A percentile compares a stretch with the other conserved stretches of the same genome.
Conservation (phyloP, 306 rosid species). For the Hippophae rhamnoides region DNA sequence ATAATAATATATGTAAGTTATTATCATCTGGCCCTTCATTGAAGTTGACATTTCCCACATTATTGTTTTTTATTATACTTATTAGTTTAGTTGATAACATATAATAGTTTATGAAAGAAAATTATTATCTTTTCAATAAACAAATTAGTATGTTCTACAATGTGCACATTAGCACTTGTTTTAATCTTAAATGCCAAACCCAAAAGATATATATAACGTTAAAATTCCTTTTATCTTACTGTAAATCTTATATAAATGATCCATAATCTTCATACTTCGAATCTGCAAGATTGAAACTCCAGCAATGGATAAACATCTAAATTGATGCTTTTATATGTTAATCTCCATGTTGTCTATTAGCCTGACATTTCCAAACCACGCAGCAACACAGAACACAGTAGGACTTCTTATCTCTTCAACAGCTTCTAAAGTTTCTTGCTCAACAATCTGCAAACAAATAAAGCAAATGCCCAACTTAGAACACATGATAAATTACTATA, state of each 20-base stretch:
- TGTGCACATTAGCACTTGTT: no score
- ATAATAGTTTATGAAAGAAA: no score
- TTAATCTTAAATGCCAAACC: background rate
- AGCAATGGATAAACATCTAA: background rate
- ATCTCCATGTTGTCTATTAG: slow-evolving; percentile 82
- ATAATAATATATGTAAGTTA: no score
- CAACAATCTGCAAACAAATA: slow-evolving; percentile 48
- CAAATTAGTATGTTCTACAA: no score
- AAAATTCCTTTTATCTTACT: background rate
- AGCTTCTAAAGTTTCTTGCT: slow-evolving; percentile 50
- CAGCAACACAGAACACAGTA: slow-evolving; percentile 75
- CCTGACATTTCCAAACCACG: slow-evolving; percentile 78
- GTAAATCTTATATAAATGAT: no score
- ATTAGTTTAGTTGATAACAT: no score
- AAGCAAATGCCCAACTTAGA: background rate
- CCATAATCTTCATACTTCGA: background rate
- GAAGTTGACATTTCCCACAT: no score
- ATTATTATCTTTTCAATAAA: no score
- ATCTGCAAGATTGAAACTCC: background rate
- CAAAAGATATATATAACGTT: background rate
- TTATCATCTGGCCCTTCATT: no score
- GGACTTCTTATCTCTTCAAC: slow-evolving; percentile 56
- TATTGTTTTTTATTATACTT: no score
- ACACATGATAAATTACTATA: no score
- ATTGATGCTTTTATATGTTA: slow-evolving; percentile 17